Conservation (phyloP, 78 protist genomes). For the Tieghemostelium lacteum region DNA sequence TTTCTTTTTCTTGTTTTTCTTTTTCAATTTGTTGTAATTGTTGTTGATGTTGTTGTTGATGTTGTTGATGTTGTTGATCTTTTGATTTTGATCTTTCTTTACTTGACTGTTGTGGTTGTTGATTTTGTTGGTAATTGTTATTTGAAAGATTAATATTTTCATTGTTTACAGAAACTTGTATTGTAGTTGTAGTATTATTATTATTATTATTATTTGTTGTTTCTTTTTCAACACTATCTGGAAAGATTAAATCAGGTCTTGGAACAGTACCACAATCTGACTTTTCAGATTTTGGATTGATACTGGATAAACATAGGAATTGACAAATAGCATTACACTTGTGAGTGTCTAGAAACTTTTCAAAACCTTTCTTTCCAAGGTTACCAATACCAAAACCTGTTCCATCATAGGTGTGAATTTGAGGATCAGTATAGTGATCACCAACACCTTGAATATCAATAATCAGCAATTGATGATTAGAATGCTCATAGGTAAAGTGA, state of each 20-base stretch:
- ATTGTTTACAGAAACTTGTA: not conserved
- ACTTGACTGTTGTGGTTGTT: not conserved
- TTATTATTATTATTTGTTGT: conserved; percentile 1
- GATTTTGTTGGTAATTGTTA: not conserved
- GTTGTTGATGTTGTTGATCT: conserved; percentile 1
- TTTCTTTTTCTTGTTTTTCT: conserved; percentile 23
- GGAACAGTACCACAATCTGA: conserved; percentile 76
- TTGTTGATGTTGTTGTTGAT: conserved; percentile 31
- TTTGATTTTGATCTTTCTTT: not conserved
- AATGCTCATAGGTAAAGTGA: conserved; percentile 91
- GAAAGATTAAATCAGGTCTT: conserved; percentile 63
- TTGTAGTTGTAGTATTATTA: conserved; percentile 5
- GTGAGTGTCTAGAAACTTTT: conserved; percentile 85
- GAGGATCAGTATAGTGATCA: conserved; percentile 94
- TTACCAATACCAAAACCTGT: conserved; percentile 90
- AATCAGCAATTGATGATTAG: conserved; percentile 74
- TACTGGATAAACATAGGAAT: conserved; percentile 47
- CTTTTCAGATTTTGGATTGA: conserved; percentile 68
- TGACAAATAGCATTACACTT: conserved; percentile 90
- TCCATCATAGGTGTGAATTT: conserved; percentile 88
- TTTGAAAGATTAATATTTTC: too few species aligned
- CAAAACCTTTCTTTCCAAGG: conserved; percentile 88
- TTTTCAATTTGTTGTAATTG: conserved; percentile 7
- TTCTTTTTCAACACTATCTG: conserved; percentile 38
- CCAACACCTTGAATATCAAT: conserved; percentile 95